Evolutionary conservation across 2,329 filamentous ascomycete genomes (phyloP).

Genomic region (Epichloe sp.): DNA sequence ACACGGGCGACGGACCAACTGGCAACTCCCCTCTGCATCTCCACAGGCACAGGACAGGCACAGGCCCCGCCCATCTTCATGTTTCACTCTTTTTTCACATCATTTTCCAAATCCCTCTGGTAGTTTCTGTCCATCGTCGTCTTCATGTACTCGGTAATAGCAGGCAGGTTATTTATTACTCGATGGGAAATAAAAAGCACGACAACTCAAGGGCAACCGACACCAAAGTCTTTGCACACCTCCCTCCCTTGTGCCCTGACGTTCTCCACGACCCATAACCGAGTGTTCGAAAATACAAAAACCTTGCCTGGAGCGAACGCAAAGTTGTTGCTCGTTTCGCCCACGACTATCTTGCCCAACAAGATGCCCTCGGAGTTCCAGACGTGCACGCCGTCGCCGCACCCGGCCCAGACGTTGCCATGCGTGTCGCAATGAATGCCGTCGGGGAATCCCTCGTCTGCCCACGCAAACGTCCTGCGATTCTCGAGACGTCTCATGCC

Average conservation of each 20-base stretch:
- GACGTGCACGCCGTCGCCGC: conserved; percentile 35
- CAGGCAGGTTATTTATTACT: too few relatives aligned
- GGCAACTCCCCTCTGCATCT: too few relatives aligned
- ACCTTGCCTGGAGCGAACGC: conserved; percentile 9
- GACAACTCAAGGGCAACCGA: not conserved
- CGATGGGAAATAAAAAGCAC: not conserved
- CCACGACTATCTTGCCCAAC: conserved; percentile 38
- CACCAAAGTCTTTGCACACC: conserved; percentile 12
- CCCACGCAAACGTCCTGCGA: conserved; percentile 42
- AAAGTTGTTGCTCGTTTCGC: conserved; percentile 9
- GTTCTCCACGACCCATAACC: conserved; percentile 9
- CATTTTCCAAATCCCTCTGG: too few relatives aligned
- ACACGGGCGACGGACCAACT: too few relatives aligned
- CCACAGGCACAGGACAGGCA: too few relatives aligned
- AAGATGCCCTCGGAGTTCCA: conserved; percentile 32
- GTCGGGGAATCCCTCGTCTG: conserved; percentile 41
- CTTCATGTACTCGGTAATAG: too few relatives aligned
- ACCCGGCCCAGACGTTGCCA: conserved; percentile 41
- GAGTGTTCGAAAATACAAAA: conserved; percentile 9
- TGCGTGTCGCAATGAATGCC: conserved; percentile 43
- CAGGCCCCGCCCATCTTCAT: too few relatives aligned
- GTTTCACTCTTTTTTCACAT: too few relatives aligned
- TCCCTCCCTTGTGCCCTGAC: conserved; percentile 10
- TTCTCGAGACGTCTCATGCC: conserved; percentile 14
- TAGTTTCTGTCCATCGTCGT: too few relatives aligned